Base-by-base conservation (phyloP, 345 rosid genomes). In the Dovyalis caffra region DNA sequence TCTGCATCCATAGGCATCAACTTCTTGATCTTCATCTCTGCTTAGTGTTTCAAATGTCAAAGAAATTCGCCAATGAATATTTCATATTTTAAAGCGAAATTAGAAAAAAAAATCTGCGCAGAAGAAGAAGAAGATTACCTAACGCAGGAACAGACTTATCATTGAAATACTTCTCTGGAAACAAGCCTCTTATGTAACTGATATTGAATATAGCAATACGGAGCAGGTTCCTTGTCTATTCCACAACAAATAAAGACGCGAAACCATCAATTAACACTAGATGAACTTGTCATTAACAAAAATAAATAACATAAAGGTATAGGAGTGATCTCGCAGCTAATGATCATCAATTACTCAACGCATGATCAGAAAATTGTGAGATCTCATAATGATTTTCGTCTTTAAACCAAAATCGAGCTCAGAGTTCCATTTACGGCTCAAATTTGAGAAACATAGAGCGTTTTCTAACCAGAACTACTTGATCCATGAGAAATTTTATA, bases 11-110 rank as follows among this genome's bases (percentile, higher is more conserved):
- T 79, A 1, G 99, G 98, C 99, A 96, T 90, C 65, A 96, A 83
- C 89, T 93, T 96, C 87, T 93, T 96, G 80, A 96, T 96, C 90
- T 89, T 96, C 91, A 89, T 90, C 84, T 96, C 97, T 96, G 81
- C 28, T 74, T 47, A 33, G 73, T 33, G 51, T 63, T 2, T 57
- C 45, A 61, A 68, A 23, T 12, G 60, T n/a, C 76, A 75, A 29
- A 57, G 66, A 73, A 49, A 32, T n/a, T 40, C 32, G 25, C 61
- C 8, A 45, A 34, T 23, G 21, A 23, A 56, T 6, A 25, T 58
- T 6, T 43, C 32, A 35, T 16, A 14, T 56, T 32, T 21, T 65
- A 15, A 28, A 18, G 20, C 21, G 3, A 62, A 60, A 58, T 28
- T 43, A 49, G 34, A 40, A 35, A 31, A 70, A 21, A 65, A 68